Evolutionary conservation across 1,284 basidiomycete genomes (phyloP).

Genomic region (Ceratobasidium theobromae): DNA sequence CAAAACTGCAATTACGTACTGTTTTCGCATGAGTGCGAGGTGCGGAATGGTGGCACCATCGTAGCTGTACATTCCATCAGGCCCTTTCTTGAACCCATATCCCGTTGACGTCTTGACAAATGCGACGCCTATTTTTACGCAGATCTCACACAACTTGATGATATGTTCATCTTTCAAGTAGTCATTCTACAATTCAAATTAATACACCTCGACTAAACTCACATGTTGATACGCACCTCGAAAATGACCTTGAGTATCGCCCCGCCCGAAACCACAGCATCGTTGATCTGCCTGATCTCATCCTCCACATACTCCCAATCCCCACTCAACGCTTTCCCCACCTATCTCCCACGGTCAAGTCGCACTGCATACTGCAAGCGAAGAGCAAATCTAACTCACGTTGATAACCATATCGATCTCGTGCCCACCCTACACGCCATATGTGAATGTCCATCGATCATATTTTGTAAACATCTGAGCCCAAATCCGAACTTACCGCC

Average conservation of each 20-base stretch:
- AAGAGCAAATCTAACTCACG: background rate
- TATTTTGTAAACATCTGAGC: background rate
- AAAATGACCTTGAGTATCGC: constrained; percentile 40
- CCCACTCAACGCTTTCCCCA: constrained; percentile 38
- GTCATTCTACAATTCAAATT: constrained; percentile 34
- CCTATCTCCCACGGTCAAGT: background rate
- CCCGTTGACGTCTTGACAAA: constrained; percentile 40
- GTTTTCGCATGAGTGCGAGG: constrained; percentile 38
- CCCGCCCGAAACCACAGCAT: constrained; percentile 35
- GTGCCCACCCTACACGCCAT: constrained; percentile 33
- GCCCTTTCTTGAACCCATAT: constrained; percentile 37
- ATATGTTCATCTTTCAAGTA: constrained; percentile 38
- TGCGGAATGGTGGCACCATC: constrained; percentile 37
- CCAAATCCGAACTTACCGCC: constrained; percentile 8
- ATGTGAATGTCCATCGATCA: background rate
- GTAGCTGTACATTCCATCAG: constrained; percentile 37
- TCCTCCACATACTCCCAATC: constrained; percentile 39
- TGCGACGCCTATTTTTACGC: constrained; percentile 36
- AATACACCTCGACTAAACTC: background rate
- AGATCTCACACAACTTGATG: constrained; percentile 38
- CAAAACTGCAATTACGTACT: constrained; percentile 26
- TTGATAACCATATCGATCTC: constrained; percentile 40
- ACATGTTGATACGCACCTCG: constrained; percentile 32
- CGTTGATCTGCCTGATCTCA: constrained; percentile 38
- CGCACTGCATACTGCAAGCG: background rate